A percentile compares a stretch with the other conserved stretches of the same genome.
phyloP scores from a whole-genome alignment of 495 filamentous ascomycete species.

The Xylaria flabelliformis region DNA sequence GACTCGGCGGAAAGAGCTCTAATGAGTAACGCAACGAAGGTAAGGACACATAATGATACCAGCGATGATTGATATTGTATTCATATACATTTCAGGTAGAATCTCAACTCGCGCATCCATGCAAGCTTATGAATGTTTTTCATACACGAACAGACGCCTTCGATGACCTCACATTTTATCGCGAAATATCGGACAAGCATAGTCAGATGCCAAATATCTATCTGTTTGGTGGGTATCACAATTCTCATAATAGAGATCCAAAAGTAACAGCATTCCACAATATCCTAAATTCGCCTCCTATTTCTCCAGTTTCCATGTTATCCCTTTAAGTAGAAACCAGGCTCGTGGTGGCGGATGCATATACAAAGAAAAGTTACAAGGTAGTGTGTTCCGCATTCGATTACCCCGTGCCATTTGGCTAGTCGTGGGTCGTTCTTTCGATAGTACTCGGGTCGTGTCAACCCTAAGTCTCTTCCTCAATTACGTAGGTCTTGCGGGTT shows the following conservation, averaged over 20 bases:
- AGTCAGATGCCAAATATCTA: background rate
- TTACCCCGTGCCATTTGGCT: background rate
- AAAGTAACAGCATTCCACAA: background rate
- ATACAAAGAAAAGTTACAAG: slow-evolving; percentile 9
- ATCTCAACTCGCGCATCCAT: background rate
- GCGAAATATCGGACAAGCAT: background rate
- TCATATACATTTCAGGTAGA: background rate
- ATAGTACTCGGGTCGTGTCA: background rate
- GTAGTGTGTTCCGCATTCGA: too few species aligned
- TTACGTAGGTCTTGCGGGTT: slow-evolving; percentile 23
- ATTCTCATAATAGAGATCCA: slow-evolving; percentile 4
- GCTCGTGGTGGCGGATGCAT: background rate
- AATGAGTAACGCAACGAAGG: background rate
- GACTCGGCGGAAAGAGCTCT: background rate
- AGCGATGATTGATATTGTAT: background rate
- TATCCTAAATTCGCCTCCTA: background rate
- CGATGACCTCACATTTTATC: background rate
- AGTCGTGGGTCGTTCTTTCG: background rate
- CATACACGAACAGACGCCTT: background rate
- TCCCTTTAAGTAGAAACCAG: background rate
- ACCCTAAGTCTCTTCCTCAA: slow-evolving; percentile 26
- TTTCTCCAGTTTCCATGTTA: background rate
- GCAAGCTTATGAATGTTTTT: background rate
- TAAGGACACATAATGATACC: background rate
- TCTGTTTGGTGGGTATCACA: slow-evolving; percentile 11